Percentiles rank a stretch among this genome's conserved stretches.
Conservation (phyloP, 2,329 filamentous ascomycete genomes). For the Cadophora sp. region DNA sequence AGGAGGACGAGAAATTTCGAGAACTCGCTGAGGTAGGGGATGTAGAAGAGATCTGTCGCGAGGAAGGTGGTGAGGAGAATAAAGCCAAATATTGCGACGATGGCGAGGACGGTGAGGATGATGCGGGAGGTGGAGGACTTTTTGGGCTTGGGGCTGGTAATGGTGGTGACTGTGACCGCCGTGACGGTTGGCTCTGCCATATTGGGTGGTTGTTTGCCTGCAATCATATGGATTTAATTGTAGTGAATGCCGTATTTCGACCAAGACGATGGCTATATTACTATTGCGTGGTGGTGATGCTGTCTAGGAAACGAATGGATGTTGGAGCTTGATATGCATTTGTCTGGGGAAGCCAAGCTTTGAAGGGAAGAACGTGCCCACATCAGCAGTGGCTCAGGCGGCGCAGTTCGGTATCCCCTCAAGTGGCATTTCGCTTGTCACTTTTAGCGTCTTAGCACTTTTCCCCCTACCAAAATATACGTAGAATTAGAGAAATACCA, state of each 20-base stretch:
- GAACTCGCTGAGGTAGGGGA: constrained; percentile 26
- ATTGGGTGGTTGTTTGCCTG: background rate
- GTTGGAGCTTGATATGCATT: background rate
- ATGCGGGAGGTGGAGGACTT: constrained; percentile 2
- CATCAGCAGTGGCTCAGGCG: background rate
- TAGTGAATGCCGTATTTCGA: background rate
- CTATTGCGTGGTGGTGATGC: background rate
- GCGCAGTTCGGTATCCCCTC: background rate
- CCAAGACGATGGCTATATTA: background rate
- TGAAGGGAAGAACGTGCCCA: background rate
- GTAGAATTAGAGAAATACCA: too few species aligned
- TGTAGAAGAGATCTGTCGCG: constrained; percentile 22
- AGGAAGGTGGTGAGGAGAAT: constrained; percentile 22
- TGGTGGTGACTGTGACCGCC: background rate
- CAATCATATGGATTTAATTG: background rate
- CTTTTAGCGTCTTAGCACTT: too few species aligned
- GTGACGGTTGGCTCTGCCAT: background rate
- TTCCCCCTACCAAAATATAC: too few species aligned
- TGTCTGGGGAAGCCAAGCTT: constrained; percentile 4
- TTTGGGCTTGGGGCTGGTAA: background rate
- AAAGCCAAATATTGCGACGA: background rate
- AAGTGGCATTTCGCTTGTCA: too few species aligned
- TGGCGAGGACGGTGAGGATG: constrained; percentile 8
- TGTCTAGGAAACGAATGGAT: background rate
- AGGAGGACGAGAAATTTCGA: constrained; percentile 20